phyloP scores from a whole-genome alignment of 306 rosid genomes.

The Comarum palustre region DNA sequence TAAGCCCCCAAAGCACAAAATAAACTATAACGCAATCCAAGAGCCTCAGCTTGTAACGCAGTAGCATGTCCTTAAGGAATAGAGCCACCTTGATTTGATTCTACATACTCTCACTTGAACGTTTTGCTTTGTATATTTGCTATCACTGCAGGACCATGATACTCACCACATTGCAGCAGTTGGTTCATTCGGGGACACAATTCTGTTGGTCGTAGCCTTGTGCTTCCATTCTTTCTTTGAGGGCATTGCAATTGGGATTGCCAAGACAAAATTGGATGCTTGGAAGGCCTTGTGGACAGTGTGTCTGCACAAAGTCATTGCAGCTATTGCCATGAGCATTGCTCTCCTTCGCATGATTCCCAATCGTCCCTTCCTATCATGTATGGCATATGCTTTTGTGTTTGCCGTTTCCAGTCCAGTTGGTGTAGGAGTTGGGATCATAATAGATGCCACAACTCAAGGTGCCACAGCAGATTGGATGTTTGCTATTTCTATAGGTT shows the following conservation, averaged over 20 bases:
- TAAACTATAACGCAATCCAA: not conserved
- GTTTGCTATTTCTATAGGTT: conserved; percentile 68
- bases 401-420: conserved; percentile 76
- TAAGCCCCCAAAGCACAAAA: not conserved
- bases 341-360: conserved; percentile 83
- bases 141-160: conserved; percentile 35
- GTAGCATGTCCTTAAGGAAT: not conserved
- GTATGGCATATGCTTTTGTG: conserved; percentile 57
- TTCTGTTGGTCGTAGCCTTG: conserved; percentile 58
- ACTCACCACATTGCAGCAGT: conserved; percentile 30
- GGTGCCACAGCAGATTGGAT: conserved; percentile 72
- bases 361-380: conserved; percentile 48
- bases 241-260: conserved; percentile 76
- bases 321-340: conserved; percentile 86
- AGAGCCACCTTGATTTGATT: not conserved
- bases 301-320: conserved; percentile 73
- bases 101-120: not conserved
- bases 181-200: conserved; percentile 58
- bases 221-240: conserved; percentile 79
- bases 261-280: conserved; percentile 58
- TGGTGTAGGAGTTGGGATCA: conserved; percentile 68
- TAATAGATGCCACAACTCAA: conserved; percentile 67
- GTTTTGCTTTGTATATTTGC: not conserved
- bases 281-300: conserved; percentile 90
- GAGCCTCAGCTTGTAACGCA: not conserved